These are phyloP conservation scores for Escovopsis weberi DNA, from an alignment of 2,329 filamentous ascomycete genomes.

Conservation along the genomic window DNA sequence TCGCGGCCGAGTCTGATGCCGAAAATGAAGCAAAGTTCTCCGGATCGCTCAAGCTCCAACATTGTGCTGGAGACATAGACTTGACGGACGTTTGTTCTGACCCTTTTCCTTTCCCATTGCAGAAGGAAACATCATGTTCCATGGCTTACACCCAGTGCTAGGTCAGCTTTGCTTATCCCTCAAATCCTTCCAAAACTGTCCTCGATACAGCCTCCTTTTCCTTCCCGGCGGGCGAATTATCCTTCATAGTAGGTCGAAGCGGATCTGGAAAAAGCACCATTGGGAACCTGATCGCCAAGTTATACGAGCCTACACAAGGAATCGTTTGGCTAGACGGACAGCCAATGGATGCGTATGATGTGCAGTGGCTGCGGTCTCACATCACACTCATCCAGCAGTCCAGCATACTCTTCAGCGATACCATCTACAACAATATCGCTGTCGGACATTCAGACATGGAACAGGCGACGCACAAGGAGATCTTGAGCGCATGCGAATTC, in stretches of 20 bases:
- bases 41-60: conserved; percentile 15
- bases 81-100: conserved; percentile 46
- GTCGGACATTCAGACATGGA: conserved; percentile 45
- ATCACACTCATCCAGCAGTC: conserved; percentile 73
- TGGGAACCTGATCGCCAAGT: conserved; percentile 61
- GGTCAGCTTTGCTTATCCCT: conserved; percentile 75
- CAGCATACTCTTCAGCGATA: conserved; percentile 69
- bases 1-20: conserved; percentile 19
- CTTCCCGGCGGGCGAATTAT: conserved; percentile 58
- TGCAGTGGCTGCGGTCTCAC: conserved; percentile 61
- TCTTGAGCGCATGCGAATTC: conserved; percentile 48
- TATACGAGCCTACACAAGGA: conserved; percentile 56
- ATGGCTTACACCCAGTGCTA: conserved; percentile 19
- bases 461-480: conserved; percentile 34
- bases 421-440: conserved; percentile 62
- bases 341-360: conserved; percentile 45
- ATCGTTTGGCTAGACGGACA: conserved; percentile 54
- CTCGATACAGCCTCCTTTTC: conserved; percentile 49
- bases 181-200: conserved; percentile 44
- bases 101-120: background rate
- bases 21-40: conserved; percentile 1
- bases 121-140: background rate
- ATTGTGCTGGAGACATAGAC: conserved; percentile 53
- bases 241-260: conserved; percentile 72
- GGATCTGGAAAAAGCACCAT: conserved; percentile 90